These are phyloP conservation scores for Lolium perenne DNA, from an alignment of 176 grass and related monocot genomes.

Conservation along the genomic window DNA sequence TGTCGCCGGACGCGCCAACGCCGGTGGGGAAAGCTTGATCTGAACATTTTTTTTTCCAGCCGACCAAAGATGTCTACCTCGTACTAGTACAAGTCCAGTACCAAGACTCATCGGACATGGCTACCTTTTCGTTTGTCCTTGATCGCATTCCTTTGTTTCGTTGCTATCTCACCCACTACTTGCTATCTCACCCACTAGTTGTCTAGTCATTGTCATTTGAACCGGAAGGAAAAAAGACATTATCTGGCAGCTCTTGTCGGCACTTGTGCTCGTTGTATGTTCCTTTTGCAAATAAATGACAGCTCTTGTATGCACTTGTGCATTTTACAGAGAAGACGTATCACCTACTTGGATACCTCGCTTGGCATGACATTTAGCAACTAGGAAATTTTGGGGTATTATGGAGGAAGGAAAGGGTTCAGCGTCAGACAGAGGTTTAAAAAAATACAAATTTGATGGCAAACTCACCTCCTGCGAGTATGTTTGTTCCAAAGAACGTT, in stretches of 20 bases:
- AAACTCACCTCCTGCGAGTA: constrained; percentile 25
- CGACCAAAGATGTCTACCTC: neutral
- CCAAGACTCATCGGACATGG: neutral
- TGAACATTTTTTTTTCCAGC: neutral
- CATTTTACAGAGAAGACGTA: neutral
- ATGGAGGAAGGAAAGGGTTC: constrained; percentile 26
- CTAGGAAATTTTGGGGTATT: constrained; percentile 46
- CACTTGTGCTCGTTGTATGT: no score
- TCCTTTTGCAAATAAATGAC: neutral
- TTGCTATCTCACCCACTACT: no score
- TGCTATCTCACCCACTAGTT: no score
- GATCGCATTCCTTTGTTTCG: no score
- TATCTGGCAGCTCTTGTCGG: no score
- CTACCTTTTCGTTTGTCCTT: neutral
- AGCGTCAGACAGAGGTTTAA: neutral
- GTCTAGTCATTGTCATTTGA: no score
- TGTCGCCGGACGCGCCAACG: neutral
- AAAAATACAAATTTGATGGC: constrained; percentile 22
- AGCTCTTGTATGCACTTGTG: neutral
- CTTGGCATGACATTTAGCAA: constrained; percentile 24
- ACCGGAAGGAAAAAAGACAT: no score
- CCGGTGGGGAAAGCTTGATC: neutral
- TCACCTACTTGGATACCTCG: constrained; percentile 36
- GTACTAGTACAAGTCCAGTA: neutral
- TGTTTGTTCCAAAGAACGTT: neutral